Percentiles rank a stretch among this genome's conserved stretches.
Evolutionary conservation across 495 filamentous ascomycete species (phyloP).

Genomic region (Articulospora tetracladia): DNA sequence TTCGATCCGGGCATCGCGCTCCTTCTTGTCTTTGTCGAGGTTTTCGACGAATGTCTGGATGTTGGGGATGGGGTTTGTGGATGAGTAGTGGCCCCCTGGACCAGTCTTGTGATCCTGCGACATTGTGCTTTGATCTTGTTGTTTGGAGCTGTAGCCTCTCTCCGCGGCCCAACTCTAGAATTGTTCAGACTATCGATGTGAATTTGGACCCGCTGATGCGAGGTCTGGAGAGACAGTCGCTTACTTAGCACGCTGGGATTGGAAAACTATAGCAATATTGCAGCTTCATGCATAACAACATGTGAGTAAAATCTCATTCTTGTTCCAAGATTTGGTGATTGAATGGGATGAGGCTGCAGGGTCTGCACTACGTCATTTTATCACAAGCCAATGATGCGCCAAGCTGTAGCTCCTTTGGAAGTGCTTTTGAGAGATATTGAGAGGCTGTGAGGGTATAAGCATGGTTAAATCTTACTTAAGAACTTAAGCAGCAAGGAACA

Average conservation of each 20-base stretch:
- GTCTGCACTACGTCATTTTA: not conserved
- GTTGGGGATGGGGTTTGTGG: conserved; percentile 75
- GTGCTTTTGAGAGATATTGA: not conserved
- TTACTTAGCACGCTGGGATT: too few relatives aligned
- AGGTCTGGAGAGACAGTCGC: too few relatives aligned
- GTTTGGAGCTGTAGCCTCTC: too few relatives aligned
- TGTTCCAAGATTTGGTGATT: not conserved
- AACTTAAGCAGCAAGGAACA: too few relatives aligned
- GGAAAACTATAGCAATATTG: too few relatives aligned
- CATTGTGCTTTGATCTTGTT: conserved; percentile 20
- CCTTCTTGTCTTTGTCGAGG: conserved; percentile 73
- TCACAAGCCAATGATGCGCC: not conserved
- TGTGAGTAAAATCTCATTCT: not conserved
- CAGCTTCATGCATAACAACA: too few relatives aligned
- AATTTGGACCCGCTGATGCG: too few relatives aligned
- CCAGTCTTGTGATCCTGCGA: conserved; percentile 18
- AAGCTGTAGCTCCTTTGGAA: not conserved
- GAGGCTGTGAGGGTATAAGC: not conserved
- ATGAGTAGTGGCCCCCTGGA: conserved; percentile 54
- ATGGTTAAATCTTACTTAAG: too few relatives aligned
- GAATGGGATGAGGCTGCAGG: not conserved
- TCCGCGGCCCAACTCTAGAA: too few relatives aligned
- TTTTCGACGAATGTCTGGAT: conserved; percentile 78
- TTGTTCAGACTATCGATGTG: too few relatives aligned
- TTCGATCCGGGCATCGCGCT: conserved; percentile 66